Conservation (phyloP, 2,329 filamentous ascomycete genomes). For the Apiospora arundinis region DNA sequence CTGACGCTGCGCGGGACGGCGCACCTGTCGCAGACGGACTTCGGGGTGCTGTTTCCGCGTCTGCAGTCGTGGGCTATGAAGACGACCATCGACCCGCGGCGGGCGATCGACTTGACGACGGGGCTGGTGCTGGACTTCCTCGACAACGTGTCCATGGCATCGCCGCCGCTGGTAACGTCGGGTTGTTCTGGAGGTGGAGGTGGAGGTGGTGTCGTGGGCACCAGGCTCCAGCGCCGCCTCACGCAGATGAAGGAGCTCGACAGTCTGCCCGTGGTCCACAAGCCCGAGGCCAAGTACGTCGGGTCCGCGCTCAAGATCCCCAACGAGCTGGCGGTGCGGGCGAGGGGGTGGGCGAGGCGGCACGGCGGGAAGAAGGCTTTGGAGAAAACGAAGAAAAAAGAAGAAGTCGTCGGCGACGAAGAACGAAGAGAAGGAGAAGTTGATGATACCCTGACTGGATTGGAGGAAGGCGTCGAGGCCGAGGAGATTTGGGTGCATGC, state of each 20-base stretch:
- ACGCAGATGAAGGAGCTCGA: not conserved
- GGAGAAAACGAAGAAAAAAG: not conserved
- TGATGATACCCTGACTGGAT: slow-evolving; percentile 1
- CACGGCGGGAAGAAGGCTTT: not conserved
- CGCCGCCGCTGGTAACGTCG: not conserved
- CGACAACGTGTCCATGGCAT: not conserved
- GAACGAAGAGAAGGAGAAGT: not conserved
- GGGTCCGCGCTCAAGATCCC: not conserved
- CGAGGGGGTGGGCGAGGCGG: not conserved
- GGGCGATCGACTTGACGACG: not conserved
- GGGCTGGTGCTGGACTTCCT: not conserved
- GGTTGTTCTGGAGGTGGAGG: too few relatives aligned
- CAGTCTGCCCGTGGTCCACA: not conserved
- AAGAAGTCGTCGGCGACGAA: not conserved
- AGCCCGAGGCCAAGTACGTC: not conserved
- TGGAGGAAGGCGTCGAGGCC: not conserved
- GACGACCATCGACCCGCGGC: slow-evolving; percentile 8
- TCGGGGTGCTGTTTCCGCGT: not conserved
- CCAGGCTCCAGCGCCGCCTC: not conserved
- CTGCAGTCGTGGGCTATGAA: slow-evolving; percentile 3
- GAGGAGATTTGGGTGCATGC: not conserved
- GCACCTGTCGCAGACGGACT: not conserved
- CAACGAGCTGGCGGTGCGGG: not conserved
- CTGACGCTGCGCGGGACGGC: slow-evolving; percentile 16
- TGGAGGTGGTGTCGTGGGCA: not conserved